Base-by-base conservation (phyloP, 1,139 yeast genomes). In the Diutina siamensis region DNA sequence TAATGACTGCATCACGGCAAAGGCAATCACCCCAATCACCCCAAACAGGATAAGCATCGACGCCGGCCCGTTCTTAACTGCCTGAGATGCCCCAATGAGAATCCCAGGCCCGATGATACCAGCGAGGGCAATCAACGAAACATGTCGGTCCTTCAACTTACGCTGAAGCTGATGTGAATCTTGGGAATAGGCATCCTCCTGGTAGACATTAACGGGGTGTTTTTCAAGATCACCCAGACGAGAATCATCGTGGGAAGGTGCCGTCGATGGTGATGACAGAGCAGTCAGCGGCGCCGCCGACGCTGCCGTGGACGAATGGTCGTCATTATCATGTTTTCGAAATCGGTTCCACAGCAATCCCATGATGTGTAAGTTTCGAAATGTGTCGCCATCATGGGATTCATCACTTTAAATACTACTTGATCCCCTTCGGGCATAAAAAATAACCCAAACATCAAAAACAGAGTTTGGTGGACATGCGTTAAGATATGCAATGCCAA, bases 81-180 rank as follows among this genome's bases (percentile, higher is more conserved):
- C 76, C 27, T 63, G 55, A 7, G 74, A 68, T 0, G 76, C 73
- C 41, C 76, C 76, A 7, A 72, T 63, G 44, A 71, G 57, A 35
- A 72, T 70, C 48, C 78, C 79, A 0, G 80, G 79, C 0, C 80
- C 80, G 50, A 74, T 72, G 41, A 73, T 72, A 40, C 80, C 80
- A 2, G 77, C 78, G 17, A 74, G 57, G 2, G 78, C 78, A 45
- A 74, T 62, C 47, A 74, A 58, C 4, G 72, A 65, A 44, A 65
- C 60, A 55, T 68, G 76, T 45, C 75, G 59, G 50, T 67, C 69
- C 48, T 68, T 69, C n/a, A 69, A 58, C 17, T 58, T 59, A 40
- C 71, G 55, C 47, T 67, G 63, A 44, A 67, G 54, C 34, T 60
- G 53, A 4, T 56, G 52, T 12, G 52, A 50, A 12, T 50, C 25